Conservation (phyloP, 140 eudicot genomes). For the Anethum foeniculum region DNA sequence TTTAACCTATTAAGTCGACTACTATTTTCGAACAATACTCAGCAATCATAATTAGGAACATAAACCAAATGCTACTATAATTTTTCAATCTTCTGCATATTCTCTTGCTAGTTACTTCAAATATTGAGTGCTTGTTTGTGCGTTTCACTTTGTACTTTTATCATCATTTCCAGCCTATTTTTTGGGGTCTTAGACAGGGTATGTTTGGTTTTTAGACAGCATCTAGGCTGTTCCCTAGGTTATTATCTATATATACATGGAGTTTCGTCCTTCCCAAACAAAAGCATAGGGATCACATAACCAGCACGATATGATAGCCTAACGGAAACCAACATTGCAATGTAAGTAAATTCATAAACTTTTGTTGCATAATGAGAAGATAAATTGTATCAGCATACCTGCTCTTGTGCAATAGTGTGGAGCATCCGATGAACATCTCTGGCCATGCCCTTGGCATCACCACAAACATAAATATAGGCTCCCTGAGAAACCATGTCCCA, state of each 20-base stretch:
- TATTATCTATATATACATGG: neutral
- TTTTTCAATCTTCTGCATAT: neutral
- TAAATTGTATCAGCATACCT: slow-evolving; percentile 37
- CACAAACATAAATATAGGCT: slow-evolving; percentile 85
- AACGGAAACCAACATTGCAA: neutral
- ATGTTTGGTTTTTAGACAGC: neutral
- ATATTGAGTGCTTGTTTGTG: neutral
- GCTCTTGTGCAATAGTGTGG: slow-evolving; percentile 88
- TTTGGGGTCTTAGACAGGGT: neutral
- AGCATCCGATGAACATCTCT: slow-evolving; percentile 92
- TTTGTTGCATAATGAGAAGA: neutral
- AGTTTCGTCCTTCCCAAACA: neutral
- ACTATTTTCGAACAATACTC: neutral
- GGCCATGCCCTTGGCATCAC: slow-evolving; percentile 99
- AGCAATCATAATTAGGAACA: neutral
- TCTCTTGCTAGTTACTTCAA: neutral
- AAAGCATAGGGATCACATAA: neutral
- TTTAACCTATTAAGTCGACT: neutral
- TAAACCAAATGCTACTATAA: neutral
- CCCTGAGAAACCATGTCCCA: slow-evolving; percentile 90
- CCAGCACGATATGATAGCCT: neutral
- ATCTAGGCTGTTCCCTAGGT: neutral
- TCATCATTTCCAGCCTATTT: neutral
- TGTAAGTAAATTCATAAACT: neutral
- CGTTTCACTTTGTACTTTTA: neutral